phyloP scores from a whole-genome alignment of 768 basidiomycete species.

The Hypsizygus marmoreus region DNA sequence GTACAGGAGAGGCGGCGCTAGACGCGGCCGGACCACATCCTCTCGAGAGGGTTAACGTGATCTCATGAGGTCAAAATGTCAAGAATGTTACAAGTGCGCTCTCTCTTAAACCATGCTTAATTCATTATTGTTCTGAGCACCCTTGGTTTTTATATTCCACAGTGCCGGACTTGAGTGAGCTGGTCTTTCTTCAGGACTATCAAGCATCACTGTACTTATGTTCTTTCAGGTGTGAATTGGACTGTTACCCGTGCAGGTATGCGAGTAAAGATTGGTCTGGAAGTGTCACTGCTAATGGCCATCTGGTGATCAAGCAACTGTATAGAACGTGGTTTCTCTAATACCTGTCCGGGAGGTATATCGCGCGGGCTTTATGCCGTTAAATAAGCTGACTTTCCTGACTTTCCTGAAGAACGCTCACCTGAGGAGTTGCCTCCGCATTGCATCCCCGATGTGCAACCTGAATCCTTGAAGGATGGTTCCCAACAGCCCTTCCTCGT shows the following conservation, averaged over 20 bases:
- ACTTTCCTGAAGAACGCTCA: background rate
- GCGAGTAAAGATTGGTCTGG: background rate
- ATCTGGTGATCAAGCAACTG: constrained; percentile 11
- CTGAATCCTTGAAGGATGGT: constrained; percentile 6
- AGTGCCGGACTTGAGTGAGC: constrained; percentile 13
- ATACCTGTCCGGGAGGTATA: constrained; percentile 6
- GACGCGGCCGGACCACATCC: constrained; percentile 11
- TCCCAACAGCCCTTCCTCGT: background rate
- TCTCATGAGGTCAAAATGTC: constrained; percentile 8
- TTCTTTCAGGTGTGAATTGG: constrained; percentile 6
- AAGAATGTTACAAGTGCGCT: constrained; percentile 11
- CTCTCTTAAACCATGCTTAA: background rate
- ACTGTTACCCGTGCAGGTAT: constrained; percentile 14
- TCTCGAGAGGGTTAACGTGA: background rate
- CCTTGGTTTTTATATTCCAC: background rate
- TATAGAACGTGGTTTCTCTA: constrained; percentile 8
- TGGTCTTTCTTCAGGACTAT: background rate
- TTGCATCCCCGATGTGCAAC: too few species aligned
- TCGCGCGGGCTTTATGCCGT: background rate
- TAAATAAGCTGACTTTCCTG: background rate
- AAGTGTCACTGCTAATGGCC: background rate
- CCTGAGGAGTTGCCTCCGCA: background rate
- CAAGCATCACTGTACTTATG: background rate
- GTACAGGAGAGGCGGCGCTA: constrained; percentile 4
- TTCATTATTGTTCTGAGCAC: background rate